Evolutionary conservation across 352 stramenopile species (phyloP).

Genomic region (Globisporangium spiculum): DNA sequence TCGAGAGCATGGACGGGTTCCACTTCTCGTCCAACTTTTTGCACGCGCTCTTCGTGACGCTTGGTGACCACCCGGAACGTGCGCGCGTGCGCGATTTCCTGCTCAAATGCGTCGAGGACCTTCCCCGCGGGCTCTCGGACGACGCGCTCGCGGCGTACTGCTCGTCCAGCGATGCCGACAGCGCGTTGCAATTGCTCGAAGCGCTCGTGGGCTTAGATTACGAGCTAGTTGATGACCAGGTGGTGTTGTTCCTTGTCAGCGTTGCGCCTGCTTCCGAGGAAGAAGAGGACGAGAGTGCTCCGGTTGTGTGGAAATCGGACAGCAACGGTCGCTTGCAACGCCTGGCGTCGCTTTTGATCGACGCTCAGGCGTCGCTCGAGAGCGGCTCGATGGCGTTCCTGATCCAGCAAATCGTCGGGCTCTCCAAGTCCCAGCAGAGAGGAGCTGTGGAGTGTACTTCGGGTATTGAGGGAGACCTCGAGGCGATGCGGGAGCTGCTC

Average conservation of each 20-base stretch:
- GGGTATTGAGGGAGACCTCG: slow-evolving; percentile 30
- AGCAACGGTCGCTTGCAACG: slow-evolving; percentile 6
- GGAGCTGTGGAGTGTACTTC: slow-evolving; percentile 14
- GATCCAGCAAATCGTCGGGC: slow-evolving; percentile 38
- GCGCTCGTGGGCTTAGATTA: slow-evolving; percentile 30
- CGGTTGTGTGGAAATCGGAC: not conserved
- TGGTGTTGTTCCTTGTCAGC: slow-evolving; percentile 63
- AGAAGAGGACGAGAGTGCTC: not conserved
- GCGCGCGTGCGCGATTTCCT: slow-evolving; percentile 45
- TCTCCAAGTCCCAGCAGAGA: slow-evolving; percentile 27
- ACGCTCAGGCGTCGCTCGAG: slow-evolving; percentile 29
- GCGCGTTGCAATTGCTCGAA: slow-evolving; percentile 39
- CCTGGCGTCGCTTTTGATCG: slow-evolving; percentile 12
- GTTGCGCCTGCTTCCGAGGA: slow-evolving; percentile 17
- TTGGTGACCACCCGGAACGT: slow-evolving; percentile 30
- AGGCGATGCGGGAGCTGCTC: slow-evolving; percentile 40
- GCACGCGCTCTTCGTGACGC: slow-evolving; percentile 46
- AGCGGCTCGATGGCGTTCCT: slow-evolving; percentile 42
- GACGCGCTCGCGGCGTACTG: slow-evolving; percentile 60
- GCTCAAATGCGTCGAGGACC: slow-evolving; percentile 32
- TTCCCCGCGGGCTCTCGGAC: slow-evolving; percentile 37
- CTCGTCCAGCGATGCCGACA: slow-evolving; percentile 29
- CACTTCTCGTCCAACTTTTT: slow-evolving; percentile 45
- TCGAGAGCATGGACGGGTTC: slow-evolving; percentile 30
- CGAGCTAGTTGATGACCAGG: slow-evolving; percentile 47